Conservation (phyloP, 139 green algal species). For the Monoraphidium neglectum region DNA sequence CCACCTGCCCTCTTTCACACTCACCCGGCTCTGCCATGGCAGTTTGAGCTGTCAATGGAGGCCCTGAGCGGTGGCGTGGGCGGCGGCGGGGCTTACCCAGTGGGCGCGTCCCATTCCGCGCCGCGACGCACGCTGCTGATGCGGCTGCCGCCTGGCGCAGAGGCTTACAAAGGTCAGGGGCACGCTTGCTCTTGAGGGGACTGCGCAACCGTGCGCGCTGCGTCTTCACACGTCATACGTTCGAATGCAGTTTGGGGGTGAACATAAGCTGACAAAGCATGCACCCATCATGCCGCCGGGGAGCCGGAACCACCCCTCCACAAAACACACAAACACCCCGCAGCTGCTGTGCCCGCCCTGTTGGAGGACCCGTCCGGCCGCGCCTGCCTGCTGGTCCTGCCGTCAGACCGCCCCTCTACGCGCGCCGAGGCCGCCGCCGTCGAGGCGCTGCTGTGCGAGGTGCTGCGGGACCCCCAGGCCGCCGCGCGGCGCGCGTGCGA, state of each 20-base stretch:
- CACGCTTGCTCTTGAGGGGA: neutral
- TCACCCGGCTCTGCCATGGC: too few species aligned
- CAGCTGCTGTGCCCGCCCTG: conserved; percentile 42
- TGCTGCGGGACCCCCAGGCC: conserved; percentile 33
- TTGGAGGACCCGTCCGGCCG: conserved; percentile 32
- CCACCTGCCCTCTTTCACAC: too few species aligned
- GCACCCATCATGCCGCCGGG: neutral
- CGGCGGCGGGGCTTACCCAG: too few species aligned
- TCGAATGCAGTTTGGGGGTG: neutral
- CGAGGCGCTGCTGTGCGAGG: conserved; percentile 35
- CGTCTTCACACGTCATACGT: neutral
- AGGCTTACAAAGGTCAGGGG: conserved; percentile 15
- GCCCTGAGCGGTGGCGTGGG: too few species aligned
- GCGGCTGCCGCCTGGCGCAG: conserved; percentile 18
- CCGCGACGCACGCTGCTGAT: conserved; percentile 27
- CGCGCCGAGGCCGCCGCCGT: conserved; percentile 36
- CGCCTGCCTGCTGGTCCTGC: conserved; percentile 61
- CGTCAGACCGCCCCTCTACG: conserved; percentile 52
- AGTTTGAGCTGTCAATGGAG: too few species aligned
- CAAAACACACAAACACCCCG: neutral
- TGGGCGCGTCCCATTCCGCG: too few species aligned
- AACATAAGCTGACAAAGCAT: neutral
- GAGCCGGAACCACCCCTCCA: neutral
- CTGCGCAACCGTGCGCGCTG: neutral
- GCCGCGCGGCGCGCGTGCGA: conserved; percentile 10